phyloP scores from a whole-genome alignment of 768 basidiomycete species.

The Lactifluus pinguis region DNA sequence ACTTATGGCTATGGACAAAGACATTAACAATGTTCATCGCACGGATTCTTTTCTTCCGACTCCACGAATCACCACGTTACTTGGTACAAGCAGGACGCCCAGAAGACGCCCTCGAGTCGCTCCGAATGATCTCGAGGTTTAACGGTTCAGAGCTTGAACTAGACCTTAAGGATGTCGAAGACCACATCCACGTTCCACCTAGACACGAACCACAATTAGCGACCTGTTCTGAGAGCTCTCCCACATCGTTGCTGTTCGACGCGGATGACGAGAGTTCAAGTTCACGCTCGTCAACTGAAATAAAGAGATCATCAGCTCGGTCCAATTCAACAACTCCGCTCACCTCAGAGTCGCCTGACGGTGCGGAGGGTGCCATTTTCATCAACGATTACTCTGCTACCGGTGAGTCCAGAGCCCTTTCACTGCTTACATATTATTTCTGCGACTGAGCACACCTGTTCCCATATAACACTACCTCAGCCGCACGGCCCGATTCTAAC shows the following conservation, averaged over 20 bases:
- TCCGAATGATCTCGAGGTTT: conserved; percentile 78
- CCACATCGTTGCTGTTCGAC: neutral
- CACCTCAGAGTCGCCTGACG: neutral
- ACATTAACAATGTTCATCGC: conserved; percentile 81
- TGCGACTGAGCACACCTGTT: neutral
- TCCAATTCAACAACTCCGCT: conserved; percentile 2
- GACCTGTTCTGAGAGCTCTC: neutral
- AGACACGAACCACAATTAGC: neutral
- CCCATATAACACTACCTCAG: neutral
- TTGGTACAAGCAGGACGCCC: conserved; percentile 83
- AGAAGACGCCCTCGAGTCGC: conserved; percentile 72
- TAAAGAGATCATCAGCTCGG: neutral
- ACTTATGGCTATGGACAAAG: conserved; percentile 32
- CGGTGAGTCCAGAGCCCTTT: conserved; percentile 23
- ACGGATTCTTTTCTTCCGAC: conserved; percentile 81
- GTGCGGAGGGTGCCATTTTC: neutral
- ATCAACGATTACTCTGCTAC: conserved; percentile 19
- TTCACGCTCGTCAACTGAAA: neutral
- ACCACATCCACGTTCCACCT: conserved; percentile 25
- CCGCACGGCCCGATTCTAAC: neutral
- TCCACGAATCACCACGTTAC: conserved; percentile 92
- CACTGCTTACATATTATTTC: neutral
- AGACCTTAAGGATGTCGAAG: conserved; percentile 61
- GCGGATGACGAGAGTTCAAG: neutral
- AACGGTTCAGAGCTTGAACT: conserved; percentile 70